Evolutionary conservation across 768 basidiomycete genomes (phyloP).

Genomic region (Boletus bicolor): DNA sequence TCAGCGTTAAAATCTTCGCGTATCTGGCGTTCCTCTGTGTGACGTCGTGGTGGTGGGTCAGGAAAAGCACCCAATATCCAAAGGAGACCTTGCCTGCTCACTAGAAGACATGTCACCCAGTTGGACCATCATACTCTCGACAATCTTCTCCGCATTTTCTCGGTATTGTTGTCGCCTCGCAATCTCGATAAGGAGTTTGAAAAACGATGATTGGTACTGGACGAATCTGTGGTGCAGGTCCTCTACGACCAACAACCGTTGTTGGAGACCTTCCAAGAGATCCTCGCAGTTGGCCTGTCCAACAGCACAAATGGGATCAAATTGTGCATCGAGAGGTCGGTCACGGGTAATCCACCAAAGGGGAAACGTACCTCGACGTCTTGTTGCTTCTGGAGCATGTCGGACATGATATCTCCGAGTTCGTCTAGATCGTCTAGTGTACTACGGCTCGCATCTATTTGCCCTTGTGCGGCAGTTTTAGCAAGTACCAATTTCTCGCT

Average conservation of each 20-base stretch:
- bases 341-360: background rate
- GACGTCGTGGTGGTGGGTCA: too few relatives aligned
- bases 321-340: background rate
- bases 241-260: constrained; percentile 59
- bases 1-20: constrained; percentile 70
- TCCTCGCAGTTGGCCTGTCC: constrained; percentile 50
- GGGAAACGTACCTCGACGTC: constrained; percentile 53
- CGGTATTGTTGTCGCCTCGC: constrained; percentile 63
- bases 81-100: constrained; percentile 23
- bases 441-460: constrained; percentile 46
- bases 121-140: constrained; percentile 62
- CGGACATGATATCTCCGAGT: constrained; percentile 74
- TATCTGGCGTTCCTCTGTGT: constrained; percentile 61
- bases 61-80: background rate
- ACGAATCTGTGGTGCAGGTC: constrained; percentile 65
- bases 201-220: constrained; percentile 70
- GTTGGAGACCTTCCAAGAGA: constrained; percentile 53
- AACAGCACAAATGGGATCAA: background rate
- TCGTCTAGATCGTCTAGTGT: constrained; percentile 69
- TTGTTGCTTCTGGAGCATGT: constrained; percentile 71
- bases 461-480: constrained; percentile 43
- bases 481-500: constrained; percentile 52
- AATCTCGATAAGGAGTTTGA: constrained; percentile 71
- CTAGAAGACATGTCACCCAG: constrained; percentile 67
- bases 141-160: constrained; percentile 62